A percentile compares a stretch with the other conserved stretches of the same genome.
Conservation (phyloP, 2,329 filamentous ascomycete genomes). For the Trichocomaceae sp. region DNA sequence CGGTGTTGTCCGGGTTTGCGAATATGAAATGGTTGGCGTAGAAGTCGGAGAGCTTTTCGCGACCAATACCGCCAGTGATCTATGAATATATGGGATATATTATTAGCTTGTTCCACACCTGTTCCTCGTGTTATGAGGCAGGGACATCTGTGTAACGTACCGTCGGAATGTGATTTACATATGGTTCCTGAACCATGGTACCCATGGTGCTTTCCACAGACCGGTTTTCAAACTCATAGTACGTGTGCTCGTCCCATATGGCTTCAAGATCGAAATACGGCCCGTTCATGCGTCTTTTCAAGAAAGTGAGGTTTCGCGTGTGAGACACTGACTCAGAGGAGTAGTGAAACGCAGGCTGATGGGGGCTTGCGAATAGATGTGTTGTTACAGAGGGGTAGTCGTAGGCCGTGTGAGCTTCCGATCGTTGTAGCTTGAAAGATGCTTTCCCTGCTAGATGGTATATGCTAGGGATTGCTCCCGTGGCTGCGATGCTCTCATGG, state of each 20-base stretch:
- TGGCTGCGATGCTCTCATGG: background rate
- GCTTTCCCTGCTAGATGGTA: background rate
- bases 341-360: slow-evolving; percentile 47
- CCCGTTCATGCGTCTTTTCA: slow-evolving; percentile 57
- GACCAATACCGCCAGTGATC: slow-evolving; percentile 63
- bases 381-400: slow-evolving; percentile 40
- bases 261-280: slow-evolving; percentile 68
- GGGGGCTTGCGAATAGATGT: slow-evolving; percentile 45
- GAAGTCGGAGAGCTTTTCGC: slow-evolving; percentile 56
- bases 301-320: slow-evolving; percentile 57
- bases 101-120: background rate
- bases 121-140: background rate
- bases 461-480: background rate
- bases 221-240: slow-evolving; percentile 62
- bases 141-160: slow-evolving; percentile 33
- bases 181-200: slow-evolving; percentile 75
- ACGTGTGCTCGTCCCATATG: slow-evolving; percentile 73
- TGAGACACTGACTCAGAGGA: slow-evolving; percentile 56
- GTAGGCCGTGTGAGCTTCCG: background rate
- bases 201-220: slow-evolving; percentile 67
- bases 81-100: slow-evolving; percentile 15
- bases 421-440: background rate
- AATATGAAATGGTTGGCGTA: slow-evolving; percentile 71
- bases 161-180: slow-evolving; percentile 71
- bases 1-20: slow-evolving; percentile 61